Percentiles rank a stretch among this genome's conserved stretches.
These are phyloP conservation scores for California macrophylla DNA, from an alignment of 441 rosid species.

Conservation along the genomic window DNA sequence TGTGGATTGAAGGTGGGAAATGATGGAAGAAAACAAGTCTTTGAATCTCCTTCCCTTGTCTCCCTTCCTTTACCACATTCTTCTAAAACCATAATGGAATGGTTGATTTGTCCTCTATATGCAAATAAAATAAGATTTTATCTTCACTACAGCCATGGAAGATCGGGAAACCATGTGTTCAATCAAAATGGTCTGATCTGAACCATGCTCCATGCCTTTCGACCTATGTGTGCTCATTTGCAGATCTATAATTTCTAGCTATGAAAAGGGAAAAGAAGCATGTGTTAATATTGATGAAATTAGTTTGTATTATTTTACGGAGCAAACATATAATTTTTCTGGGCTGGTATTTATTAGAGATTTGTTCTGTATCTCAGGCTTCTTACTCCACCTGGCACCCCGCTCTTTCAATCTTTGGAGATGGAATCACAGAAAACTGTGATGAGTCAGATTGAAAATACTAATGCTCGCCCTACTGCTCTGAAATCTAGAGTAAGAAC, in stretches of 20 bases:
- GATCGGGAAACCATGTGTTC: background rate
- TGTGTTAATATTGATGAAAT: background rate
- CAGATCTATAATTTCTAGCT: background rate
- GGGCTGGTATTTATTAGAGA: conserved; percentile 14
- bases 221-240: background rate
- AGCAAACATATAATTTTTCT: conserved; percentile 7
- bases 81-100: background rate
- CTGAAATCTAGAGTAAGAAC: conserved; percentile 54
- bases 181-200: background rate
- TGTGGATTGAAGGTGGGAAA: background rate
- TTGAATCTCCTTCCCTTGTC: background rate
- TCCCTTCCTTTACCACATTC: background rate
- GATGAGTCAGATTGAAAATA: conserved; percentile 33
- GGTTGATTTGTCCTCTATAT: background rate
- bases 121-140: background rate
- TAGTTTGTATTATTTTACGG: background rate
- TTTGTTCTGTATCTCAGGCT: conserved; percentile 46
- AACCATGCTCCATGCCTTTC: background rate
- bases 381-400: conserved; percentile 71
- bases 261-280: too few relatives aligned
- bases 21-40: too few relatives aligned
- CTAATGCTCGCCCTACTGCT: conserved; percentile 41
- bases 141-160: background rate
- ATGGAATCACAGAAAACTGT: conserved; percentile 37
- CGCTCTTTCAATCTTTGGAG: conserved; percentile 41